Evolutionary conservation across 768 basidiomycete species (phyloP).

Genomic region (Wakefieldia striispora): DNA sequence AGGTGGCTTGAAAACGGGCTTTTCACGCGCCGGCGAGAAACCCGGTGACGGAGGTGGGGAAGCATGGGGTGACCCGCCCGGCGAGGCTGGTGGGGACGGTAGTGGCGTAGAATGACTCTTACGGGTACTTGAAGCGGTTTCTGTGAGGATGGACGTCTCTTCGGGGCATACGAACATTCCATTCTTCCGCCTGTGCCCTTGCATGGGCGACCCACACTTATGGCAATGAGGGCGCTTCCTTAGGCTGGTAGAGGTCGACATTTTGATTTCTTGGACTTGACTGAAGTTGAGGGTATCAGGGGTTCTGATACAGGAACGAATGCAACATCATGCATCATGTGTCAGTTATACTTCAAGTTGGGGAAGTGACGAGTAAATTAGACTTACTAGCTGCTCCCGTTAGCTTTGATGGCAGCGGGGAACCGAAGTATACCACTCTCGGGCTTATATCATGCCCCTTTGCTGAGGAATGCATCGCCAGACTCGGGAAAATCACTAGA

Average conservation of each 20-base stretch:
- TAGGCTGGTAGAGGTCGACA: constrained; percentile 28
- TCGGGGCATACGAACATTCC: constrained; percentile 31
- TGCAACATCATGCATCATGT: not conserved
- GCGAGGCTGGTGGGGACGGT: constrained; percentile 29
- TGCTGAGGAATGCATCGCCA: constrained; percentile 5
- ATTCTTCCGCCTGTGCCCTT: constrained; percentile 32
- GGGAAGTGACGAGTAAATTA: not conserved
- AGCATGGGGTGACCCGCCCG: constrained; percentile 21
- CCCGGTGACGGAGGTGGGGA: constrained; percentile 11
- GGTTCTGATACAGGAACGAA: not conserved
- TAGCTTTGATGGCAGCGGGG: constrained; percentile 24
- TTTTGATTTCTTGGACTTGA: constrained; percentile 6
- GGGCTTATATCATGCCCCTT: constrained; percentile 24
- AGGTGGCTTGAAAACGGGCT: constrained; percentile 25
- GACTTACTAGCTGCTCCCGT: constrained; percentile 29
- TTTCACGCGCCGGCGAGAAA: constrained; percentile 19
- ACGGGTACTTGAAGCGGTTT: constrained; percentile 6
- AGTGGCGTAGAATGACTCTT: constrained; percentile 23
- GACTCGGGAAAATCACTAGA: constrained; percentile 1
- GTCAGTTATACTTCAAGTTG: constrained; percentile 1
- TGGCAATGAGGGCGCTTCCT: constrained; percentile 36
- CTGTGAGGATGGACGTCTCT: constrained; percentile 14
- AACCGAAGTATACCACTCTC: constrained; percentile 1
- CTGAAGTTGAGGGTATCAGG: constrained; percentile 1
- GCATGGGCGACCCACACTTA: constrained; percentile 33